Conservation (phyloP, 1,139 yeast species). For the Saccharomyces hybrid region DNA sequence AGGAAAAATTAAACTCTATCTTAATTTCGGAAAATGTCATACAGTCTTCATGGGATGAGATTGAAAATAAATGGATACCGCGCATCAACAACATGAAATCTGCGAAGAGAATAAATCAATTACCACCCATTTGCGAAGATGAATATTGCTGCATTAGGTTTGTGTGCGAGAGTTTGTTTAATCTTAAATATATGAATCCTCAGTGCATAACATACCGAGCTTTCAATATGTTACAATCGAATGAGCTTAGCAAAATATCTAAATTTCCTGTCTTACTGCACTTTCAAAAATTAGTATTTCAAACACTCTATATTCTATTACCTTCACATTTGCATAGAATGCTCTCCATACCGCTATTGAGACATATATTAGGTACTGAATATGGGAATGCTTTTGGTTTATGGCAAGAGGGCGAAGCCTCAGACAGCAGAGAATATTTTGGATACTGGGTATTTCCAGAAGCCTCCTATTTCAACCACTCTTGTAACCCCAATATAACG, state of each 20-base stretch:
- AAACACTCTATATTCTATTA: slow-evolving; percentile 42
- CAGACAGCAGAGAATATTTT: slow-evolving; percentile 51
- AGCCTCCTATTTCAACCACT: slow-evolving; percentile 67
- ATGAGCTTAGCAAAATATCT: slow-evolving; percentile 44
- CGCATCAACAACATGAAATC: slow-evolving; percentile 25
- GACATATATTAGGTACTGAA: slow-evolving; percentile 52
- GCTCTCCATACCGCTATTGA: slow-evolving; percentile 38
- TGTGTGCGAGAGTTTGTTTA: slow-evolving; percentile 28
- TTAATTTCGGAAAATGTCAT: slow-evolving; percentile 13
- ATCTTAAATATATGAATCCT: slow-evolving; percentile 11
- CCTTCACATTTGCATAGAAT: slow-evolving; percentile 35
- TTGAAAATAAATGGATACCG: slow-evolving; percentile 35
- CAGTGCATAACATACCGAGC: slow-evolving; percentile 5
- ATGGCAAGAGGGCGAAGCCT: slow-evolving; percentile 44
- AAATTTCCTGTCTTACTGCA: slow-evolving; percentile 45
- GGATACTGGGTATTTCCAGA: slow-evolving; percentile 63
- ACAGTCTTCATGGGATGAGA: slow-evolving; percentile 26
- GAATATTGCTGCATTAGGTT: slow-evolving; percentile 38
- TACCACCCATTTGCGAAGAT: slow-evolving; percentile 34
- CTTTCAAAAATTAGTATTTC: slow-evolving; percentile 46
- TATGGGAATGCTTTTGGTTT: slow-evolving; percentile 73
- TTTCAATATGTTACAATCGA: slow-evolving; percentile 48
- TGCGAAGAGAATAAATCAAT: slow-evolving; percentile 17
- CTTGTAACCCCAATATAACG: slow-evolving; percentile 47
- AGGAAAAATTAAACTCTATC: slow-evolving; percentile 10